These are phyloP conservation scores for Uronychia setigera DNA, from an alignment of 73 alveolate species.

Conservation along the genomic window DNA sequence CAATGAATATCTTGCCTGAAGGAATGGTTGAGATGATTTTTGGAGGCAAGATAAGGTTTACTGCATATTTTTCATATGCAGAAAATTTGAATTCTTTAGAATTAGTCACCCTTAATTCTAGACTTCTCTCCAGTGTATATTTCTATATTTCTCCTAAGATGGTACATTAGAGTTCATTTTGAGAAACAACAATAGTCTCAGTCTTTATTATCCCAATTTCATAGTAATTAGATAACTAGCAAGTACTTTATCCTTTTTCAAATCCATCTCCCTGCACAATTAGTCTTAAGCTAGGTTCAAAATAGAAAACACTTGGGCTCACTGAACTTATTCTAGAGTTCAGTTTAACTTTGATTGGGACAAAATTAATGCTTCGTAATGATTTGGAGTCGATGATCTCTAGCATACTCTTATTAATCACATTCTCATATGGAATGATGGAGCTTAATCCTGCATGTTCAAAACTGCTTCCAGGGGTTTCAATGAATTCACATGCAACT, in stretches of 20 bases:
- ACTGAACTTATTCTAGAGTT: background rate
- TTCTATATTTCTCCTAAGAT: background rate
- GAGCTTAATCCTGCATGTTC: background rate
- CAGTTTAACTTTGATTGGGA: background rate
- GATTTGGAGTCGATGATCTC: background rate
- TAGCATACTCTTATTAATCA: background rate
- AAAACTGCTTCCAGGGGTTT: background rate
- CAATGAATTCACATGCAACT: background rate
- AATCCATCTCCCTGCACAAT: background rate
- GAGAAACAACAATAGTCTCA: background rate
- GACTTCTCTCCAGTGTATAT: background rate
- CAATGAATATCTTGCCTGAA: background rate
- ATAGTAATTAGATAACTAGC: background rate
- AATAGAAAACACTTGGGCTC: background rate
- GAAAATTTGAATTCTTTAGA: too few relatives aligned
- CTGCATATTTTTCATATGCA: too few relatives aligned
- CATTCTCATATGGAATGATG: background rate
- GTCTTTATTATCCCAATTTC: background rate
- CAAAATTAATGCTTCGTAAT: background rate
- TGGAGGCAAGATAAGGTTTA: background rate
- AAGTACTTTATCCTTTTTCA: background rate
- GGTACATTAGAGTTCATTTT: background rate
- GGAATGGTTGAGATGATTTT: background rate
- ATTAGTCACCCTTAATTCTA: background rate
- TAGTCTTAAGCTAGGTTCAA: background rate